Conservation (phyloP, 768 basidiomycete genomes). For the Boletus pseudopeckii region DNA sequence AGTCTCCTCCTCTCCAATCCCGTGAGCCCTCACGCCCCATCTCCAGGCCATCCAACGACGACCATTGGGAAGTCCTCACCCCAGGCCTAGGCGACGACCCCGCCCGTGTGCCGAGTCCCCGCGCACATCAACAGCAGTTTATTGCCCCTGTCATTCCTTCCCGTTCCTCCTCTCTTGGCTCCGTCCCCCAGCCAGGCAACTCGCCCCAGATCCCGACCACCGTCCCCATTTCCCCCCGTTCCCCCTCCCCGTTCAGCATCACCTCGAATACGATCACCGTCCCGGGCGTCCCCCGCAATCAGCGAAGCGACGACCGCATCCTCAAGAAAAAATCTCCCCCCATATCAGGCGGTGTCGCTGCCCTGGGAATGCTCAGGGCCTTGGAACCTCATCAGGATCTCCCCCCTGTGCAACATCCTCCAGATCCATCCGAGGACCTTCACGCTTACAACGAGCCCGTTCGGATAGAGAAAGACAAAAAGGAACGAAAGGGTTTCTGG, state of each 20-base stretch:
- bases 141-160: constrained; percentile 36
- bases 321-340: constrained; percentile 31
- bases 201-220: constrained; percentile 36
- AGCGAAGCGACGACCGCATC: constrained; percentile 19
- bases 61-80: constrained; percentile 45
- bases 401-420: constrained; percentile 8
- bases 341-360: constrained; percentile 25
- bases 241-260: constrained; percentile 46
- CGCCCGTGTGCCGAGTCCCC: constrained; percentile 20
- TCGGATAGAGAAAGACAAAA: constrained; percentile 41
- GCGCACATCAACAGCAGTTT: constrained; percentile 26
- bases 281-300: constrained; percentile 15
- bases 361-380: constrained; percentile 35
- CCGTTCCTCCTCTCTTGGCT: constrained; percentile 51
- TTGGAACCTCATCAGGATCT: constrained; percentile 51
- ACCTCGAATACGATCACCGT: constrained; percentile 20
- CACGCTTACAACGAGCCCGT: constrained; percentile 19
- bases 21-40: constrained; percentile 25
- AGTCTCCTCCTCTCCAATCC: background rate
- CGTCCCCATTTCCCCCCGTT: constrained; percentile 30
- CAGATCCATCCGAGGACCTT: constrained; percentile 33
- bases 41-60: constrained; percentile 35
- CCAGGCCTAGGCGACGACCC: constrained; percentile 25
- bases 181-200: constrained; percentile 40
- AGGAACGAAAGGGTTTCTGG: constrained; percentile 58